Evolutionary conservation across 345 rosid species (phyloP).

Genomic region (Adansonia digitata): DNA sequence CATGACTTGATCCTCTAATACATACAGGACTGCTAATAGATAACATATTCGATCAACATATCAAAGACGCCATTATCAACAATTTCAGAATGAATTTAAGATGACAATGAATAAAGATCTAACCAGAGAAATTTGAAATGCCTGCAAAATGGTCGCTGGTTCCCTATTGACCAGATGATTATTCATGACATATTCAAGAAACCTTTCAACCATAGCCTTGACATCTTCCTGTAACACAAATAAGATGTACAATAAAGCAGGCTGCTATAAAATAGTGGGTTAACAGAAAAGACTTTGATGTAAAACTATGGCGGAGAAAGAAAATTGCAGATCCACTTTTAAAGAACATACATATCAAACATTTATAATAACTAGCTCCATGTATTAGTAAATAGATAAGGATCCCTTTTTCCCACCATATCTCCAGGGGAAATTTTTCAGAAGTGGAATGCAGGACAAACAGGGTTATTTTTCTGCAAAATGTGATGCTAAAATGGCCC

Average conservation of each 20-base stretch:
- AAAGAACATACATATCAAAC: neutral
- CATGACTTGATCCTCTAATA: neutral
- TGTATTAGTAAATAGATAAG: neutral
- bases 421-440: neutral
- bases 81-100: neutral
- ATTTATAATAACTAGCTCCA: neutral
- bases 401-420: neutral
- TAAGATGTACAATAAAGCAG: slow-evolving; percentile 3
- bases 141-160: slow-evolving; percentile 59
- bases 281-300: neutral
- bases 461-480: neutral
- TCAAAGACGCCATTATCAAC: neutral
- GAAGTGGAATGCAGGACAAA: neutral
- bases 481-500: neutral
- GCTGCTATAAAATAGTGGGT: neutral
- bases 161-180: slow-evolving; percentile 55
- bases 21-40: neutral
- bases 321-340: neutral
- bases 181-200: slow-evolving; percentile 69
- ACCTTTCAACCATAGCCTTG: slow-evolving; percentile 43
- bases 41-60: neutral
- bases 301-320: neutral
- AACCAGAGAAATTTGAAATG: slow-evolving; percentile 83
- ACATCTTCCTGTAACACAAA: slow-evolving; percentile 59
- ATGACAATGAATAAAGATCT: slow-evolving; percentile 13